Base-by-base conservation (phyloP, 352 stramenopile species). In the Aphanomyces euteiches region DNA sequence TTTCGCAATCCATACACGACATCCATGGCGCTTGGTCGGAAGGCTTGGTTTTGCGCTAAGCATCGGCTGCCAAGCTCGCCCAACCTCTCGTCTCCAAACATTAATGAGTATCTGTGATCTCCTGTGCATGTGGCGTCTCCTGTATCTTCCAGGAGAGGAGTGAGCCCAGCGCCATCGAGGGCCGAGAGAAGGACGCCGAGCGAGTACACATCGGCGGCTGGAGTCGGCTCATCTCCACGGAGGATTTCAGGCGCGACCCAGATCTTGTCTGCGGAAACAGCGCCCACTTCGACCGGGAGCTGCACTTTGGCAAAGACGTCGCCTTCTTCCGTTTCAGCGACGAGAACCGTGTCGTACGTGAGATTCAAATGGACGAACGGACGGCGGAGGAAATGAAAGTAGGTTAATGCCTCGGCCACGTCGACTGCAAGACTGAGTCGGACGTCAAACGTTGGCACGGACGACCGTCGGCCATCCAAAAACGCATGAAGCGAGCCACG, bases 151-250 rank as follows among this genome's bases (percentile, higher is more conserved):
- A 61, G 6, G 19, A 41, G 39, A 17, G 12, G 19, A 5, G 54
- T 28, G 6, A 43, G 17, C 17, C 39, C 12, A 19, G 12, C 54
- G 12, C n/a, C 89, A 69, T 95, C 84, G 36, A 95, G 71, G 72
- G 90, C 84, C 5, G 72, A 79, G 3, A 92, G 68, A 41, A 95
- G 65, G 12, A 95, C 75, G 7, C 85, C 84, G 41, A 83, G 85
- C 47, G 85, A 90, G 67, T 93, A 92, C 19, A 93, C 85, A 64
- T 95, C 84, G 4, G 83, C 81, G 53, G 83, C 88, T 60, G 92
- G 81, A 12, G 73, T 82, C 74, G 85, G 92, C n/a, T 21, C 47
- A 15, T 40, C 34, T 13, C 28, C 47, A n/a, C 54, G 56, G 10
- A 70, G 17, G 28, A 70, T 39, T 37, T 70, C 64, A 3, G 64